Conservation (phyloP, 2,329 filamentous ascomycete species). For the Monosporascus sp. region DNA sequence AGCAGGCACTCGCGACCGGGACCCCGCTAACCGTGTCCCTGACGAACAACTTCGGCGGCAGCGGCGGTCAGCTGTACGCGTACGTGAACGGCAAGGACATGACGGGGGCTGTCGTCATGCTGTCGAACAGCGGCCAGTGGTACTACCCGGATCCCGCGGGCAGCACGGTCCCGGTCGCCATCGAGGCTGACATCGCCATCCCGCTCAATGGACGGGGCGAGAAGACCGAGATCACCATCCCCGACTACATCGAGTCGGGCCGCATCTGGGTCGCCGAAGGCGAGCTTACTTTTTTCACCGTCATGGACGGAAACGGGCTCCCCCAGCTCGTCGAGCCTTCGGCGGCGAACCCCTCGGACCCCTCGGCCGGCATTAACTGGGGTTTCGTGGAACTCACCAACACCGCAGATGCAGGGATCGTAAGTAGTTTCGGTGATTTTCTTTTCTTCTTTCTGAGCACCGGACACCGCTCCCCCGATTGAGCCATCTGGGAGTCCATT, state of each 20-base stretch:
- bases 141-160: constrained; percentile 26
- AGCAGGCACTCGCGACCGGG: not conserved
- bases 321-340: constrained; percentile 38
- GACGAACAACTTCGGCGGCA: constrained; percentile 33
- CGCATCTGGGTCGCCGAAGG: constrained; percentile 32
- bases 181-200: constrained; percentile 30
- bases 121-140: constrained; percentile 28
- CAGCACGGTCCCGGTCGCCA: constrained; percentile 17
- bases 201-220: constrained; percentile 27
- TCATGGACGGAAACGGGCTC: constrained; percentile 11
- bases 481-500: too few species aligned
- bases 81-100: constrained; percentile 36
- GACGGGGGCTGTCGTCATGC: constrained; percentile 26
- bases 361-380: constrained; percentile 33
- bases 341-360: constrained; percentile 31
- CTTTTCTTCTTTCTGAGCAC: too few species aligned
- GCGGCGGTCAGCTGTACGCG: constrained; percentile 28
- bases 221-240: constrained; percentile 26
- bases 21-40: constrained; percentile 23
- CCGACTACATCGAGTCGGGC: constrained; percentile 26
- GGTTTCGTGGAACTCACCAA: constrained; percentile 41
- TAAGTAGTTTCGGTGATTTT: too few species aligned
- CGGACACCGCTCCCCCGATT: too few species aligned
- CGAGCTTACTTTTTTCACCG: constrained; percentile 27
- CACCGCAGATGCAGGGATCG: constrained; percentile 24